Evolutionary conservation across 169 alveolate species (phyloP).

Genomic region (Cryptosporidium parvum): DNA sequence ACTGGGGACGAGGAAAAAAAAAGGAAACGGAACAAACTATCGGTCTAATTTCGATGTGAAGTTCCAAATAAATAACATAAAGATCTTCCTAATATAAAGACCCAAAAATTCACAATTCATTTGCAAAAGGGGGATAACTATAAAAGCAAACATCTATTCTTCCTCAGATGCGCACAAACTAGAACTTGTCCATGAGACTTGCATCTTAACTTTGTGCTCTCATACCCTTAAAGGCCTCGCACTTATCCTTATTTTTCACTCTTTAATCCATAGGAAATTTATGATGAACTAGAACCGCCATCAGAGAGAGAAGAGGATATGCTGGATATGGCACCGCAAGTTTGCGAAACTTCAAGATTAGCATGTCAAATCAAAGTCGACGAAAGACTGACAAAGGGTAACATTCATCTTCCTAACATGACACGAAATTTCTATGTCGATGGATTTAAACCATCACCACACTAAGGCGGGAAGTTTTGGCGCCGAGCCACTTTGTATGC

Average conservation of each 20-base stretch:
- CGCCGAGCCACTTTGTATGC: neutral
- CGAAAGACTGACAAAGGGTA: constrained; percentile 86
- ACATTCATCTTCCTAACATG: constrained; percentile 89
- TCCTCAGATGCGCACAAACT: neutral
- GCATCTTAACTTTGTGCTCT: neutral
- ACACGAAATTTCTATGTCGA: constrained; percentile 95
- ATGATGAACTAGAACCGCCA: constrained; percentile 89
- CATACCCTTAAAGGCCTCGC: neutral
- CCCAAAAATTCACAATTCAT: neutral
- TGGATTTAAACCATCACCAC: constrained; percentile 95
- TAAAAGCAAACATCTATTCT: too few relatives aligned
- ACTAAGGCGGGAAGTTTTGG: constrained; percentile 76
- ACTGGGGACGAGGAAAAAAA: neutral
- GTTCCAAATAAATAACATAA: too few relatives aligned
- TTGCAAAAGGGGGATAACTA: too few relatives aligned
- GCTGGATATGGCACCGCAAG: constrained; percentile 96
- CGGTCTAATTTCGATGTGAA: neutral
- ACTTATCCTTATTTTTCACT: neutral
- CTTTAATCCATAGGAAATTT: constrained; percentile 79
- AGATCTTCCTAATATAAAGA: neutral
- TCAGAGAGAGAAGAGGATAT: constrained; percentile 94
- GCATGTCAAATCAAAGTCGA: constrained; percentile 93
- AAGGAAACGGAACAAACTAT: neutral
- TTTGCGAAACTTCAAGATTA: constrained; percentile 94
- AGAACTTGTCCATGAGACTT: too few relatives aligned